Evolutionary conservation across 345 rosid species (phyloP), one percentile per base, ranked within the genome.

Genomic region (Acer yangbiense): DNA sequence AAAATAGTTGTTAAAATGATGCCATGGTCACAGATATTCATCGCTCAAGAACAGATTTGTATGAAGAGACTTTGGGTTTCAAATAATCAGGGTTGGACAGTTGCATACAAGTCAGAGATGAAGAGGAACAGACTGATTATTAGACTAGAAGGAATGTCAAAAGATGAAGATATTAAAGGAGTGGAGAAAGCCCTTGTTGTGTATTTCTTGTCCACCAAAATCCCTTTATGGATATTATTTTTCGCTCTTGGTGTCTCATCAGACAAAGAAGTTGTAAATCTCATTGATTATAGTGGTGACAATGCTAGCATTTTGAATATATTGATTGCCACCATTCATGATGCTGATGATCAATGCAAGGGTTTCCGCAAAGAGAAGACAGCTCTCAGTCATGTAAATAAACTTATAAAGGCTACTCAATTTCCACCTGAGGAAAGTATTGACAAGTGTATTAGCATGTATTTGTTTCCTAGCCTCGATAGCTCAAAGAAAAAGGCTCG

Each of bases 41-140:
- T 93, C 73, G 97, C 99, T 13, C 99, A 95, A 82, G 99, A 95
- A 78, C 97, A 92, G 79, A 79, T 85, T 58, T 93, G 93, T 78
- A 39, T 83, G 83, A 93, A 86, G 87, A 92, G 93, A 77, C 90
- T 93, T 16, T 95, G 98, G 99, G 73, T 94, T 72, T 86, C 90
- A 21, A 87, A 76, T 78, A 78, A 20, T 65, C 95, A 83, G 71
- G 84, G 85, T 18, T 93, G 97, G 96, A 89, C 93, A 12, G 85
- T 92, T 81, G 79, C 94, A 6, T 91, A 88, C 83, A 82, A 86
- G 81, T 92, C 94, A 0, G 93, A 89, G 60, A 80, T 82, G 62
- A 95, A 90, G 82, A 90, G 97, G 73, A 85, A 92, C 69, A 82
- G 94, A 68, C 70, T 91, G 62, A 85, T 89, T 69, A 81, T 95